A percentile compares a stretch with the other conserved stretches of the same genome.
These are phyloP conservation scores for Serendipita indica DNA, from an alignment of 768 basidiomycete species.

Conservation along the genomic window DNA sequence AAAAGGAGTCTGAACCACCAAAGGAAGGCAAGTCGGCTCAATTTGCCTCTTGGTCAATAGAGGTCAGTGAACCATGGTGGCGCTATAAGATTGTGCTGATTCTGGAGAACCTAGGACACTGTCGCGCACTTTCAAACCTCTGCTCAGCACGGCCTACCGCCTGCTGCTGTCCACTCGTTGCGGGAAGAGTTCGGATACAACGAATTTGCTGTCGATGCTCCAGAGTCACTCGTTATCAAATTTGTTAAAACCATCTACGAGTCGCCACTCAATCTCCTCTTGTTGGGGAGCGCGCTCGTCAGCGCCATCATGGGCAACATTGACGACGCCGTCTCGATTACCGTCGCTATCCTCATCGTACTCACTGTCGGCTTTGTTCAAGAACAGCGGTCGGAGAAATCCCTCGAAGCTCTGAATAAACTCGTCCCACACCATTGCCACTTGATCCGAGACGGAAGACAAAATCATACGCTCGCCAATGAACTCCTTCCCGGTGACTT, in stretches of 20 bases:
- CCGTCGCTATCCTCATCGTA: conserved; percentile 82
- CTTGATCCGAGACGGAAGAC: conserved; percentile 61
- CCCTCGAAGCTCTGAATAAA: conserved; percentile 87
- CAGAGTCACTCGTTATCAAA: conserved; percentile 70
- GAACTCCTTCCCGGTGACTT: conserved; percentile 94
- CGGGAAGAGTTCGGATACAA: conserved; percentile 72
- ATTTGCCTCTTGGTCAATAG: conserved; percentile 50
- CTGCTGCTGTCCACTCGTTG: conserved; percentile 45
- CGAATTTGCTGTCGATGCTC: conserved; percentile 75
- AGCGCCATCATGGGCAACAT: conserved; percentile 90
- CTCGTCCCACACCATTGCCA: conserved; percentile 96
- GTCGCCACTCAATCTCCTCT: conserved; percentile 76
- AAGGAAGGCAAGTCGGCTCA: conserved; percentile 46
- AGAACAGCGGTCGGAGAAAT: conserved; percentile 87
- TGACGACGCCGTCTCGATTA: conserved; percentile 89
- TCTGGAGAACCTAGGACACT: conserved; percentile 40
- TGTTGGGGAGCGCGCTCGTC: conserved; percentile 79
- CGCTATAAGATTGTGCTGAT: not conserved
- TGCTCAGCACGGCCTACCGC: conserved; percentile 42
- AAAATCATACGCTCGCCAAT: conserved; percentile 77
- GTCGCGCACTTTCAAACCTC: conserved; percentile 57
- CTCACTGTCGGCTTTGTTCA: conserved; percentile 94
- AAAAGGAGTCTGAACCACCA: conserved; percentile 28
- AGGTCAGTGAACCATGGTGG: conserved; percentile 31
- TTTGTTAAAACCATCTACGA: conserved; percentile 94